Evolutionary conservation across 768 basidiomycete species (phyloP).

Genomic region (Grammothele lineata): DNA sequence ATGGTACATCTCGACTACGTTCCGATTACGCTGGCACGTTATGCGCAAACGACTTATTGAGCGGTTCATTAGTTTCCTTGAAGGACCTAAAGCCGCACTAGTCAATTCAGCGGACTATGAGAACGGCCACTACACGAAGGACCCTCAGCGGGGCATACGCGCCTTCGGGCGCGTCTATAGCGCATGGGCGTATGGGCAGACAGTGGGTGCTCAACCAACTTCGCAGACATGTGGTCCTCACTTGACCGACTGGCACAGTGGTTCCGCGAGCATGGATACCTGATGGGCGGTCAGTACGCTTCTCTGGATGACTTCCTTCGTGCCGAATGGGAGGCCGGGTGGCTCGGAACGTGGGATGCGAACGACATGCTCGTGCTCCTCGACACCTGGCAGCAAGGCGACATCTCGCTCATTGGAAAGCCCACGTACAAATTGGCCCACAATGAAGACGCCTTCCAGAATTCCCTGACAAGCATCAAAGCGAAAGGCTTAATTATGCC

Average conservation of each 20-base stretch:
- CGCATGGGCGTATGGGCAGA: conserved; percentile 57
- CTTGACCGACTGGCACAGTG: too few relatives aligned
- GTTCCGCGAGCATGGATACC: conserved; percentile 47
- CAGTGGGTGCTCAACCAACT: conserved; percentile 39
- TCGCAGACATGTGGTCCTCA: too few relatives aligned
- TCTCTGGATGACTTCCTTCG: conserved; percentile 46
- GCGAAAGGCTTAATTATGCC: conserved; percentile 56
- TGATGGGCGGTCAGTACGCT: conserved; percentile 40
- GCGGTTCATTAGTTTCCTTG: conserved; percentile 42
- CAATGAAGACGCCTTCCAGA: conserved; percentile 34
- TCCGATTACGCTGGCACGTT: too few relatives aligned
- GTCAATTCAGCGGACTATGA: conserved; percentile 52
- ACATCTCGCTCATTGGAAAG: conserved; percentile 39
- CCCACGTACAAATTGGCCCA: neutral
- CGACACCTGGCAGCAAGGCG: conserved; percentile 48
- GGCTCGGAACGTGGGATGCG: conserved; percentile 24
- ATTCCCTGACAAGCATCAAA: conserved; percentile 38
- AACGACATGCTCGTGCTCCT: conserved; percentile 49
- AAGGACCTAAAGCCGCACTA: conserved; percentile 55
- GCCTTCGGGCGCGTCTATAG: conserved; percentile 54
- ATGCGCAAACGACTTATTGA: neutral
- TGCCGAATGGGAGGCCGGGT: conserved; percentile 47
- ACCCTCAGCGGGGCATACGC: conserved; percentile 46
- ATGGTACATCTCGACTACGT: conserved; percentile 30
- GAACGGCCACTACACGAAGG: conserved; percentile 44